These are phyloP conservation scores for Sporothrix inflata DNA, from an alignment of 2,329 filamentous ascomycete species.

Conservation along the genomic window DNA sequence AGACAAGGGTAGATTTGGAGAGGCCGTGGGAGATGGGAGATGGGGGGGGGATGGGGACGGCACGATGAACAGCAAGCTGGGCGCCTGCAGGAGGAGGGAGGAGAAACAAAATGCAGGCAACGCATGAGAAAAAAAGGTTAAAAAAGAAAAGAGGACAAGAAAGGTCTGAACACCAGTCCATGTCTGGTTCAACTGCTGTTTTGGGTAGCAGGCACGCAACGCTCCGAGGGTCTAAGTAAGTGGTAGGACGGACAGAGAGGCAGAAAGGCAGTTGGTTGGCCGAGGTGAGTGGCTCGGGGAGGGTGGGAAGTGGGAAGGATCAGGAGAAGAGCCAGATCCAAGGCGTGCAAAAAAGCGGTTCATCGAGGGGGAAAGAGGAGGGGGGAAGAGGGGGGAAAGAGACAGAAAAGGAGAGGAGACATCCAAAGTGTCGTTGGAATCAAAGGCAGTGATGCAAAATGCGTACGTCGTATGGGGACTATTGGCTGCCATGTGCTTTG, in stretches of 20 bases:
- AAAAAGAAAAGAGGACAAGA: neutral
- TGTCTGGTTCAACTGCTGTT: conserved; percentile 27
- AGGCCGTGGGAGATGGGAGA: neutral
- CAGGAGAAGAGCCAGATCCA: conserved; percentile 17
- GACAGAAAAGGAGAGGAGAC: neutral
- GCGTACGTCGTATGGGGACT: neutral
- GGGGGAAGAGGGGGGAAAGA: neutral
- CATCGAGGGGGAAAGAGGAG: neutral
- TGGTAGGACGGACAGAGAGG: neutral
- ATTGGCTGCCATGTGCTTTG: neutral
- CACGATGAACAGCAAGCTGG: neutral
- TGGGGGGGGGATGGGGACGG: too few relatives aligned
- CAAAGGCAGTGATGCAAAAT: neutral
- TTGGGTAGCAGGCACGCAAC: conserved; percentile 27
- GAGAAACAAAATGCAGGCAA: neutral
- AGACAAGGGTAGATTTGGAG: conserved; percentile 11
- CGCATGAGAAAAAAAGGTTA: neutral
- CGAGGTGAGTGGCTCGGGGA: neutral
- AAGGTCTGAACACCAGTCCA: neutral
- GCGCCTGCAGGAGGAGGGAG: neutral
- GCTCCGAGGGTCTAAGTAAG: neutral
- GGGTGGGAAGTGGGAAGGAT: conserved; percentile 11
- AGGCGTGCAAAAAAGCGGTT: neutral
- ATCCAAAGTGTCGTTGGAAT: neutral
- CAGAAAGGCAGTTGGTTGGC: conserved; percentile 6